Conservation (phyloP, 2,329 filamentous ascomycete genomes). For the Endoconidiophora laricicola region DNA sequence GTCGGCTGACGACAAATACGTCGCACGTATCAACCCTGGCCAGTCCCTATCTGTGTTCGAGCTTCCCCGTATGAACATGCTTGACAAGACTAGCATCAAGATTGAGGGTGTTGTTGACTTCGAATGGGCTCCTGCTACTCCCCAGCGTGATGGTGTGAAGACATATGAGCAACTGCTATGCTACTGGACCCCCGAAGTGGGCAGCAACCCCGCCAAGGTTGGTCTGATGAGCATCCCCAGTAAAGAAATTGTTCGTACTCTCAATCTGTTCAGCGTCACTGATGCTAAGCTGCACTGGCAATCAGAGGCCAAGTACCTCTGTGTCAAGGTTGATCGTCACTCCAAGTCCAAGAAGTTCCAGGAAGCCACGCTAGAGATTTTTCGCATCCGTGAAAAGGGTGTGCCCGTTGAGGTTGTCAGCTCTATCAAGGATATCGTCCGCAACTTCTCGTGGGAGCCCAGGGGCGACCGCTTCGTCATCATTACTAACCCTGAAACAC, state of each 20-base stretch:
- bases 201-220: conserved; percentile 94
- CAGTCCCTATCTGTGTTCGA: conserved; percentile 87
- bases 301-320: conserved; percentile 82
- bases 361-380: conserved; percentile 94
- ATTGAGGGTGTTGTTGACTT: conserved; percentile 95
- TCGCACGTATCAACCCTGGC: conserved; percentile 76
- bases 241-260: conserved; percentile 82
- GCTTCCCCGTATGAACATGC: conserved; percentile 70
- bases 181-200: conserved; percentile 98
- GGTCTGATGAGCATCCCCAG: conserved; percentile 90
- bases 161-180: conserved; percentile 89
- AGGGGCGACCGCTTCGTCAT: conserved; percentile 95
- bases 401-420: conserved; percentile 97
- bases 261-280: conserved; percentile 95
- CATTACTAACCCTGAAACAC: conserved; percentile 81
- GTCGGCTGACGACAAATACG: conserved; percentile 94
- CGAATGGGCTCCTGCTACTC: conserved; percentile 82
- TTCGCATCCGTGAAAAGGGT: conserved; percentile 92
- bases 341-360: conserved; percentile 98
- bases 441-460: conserved; percentile 99
- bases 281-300: conserved; percentile 99
- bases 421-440: conserved; percentile 93
- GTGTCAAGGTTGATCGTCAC: conserved; percentile 96
- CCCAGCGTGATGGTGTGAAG: conserved; percentile 71
- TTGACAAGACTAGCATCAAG: conserved; percentile 87